Evolutionary conservation across 768 basidiomycete genomes (phyloP), one percentile per base, ranked within the genome.

Genomic region (Phaeolepiota aurea): DNA sequence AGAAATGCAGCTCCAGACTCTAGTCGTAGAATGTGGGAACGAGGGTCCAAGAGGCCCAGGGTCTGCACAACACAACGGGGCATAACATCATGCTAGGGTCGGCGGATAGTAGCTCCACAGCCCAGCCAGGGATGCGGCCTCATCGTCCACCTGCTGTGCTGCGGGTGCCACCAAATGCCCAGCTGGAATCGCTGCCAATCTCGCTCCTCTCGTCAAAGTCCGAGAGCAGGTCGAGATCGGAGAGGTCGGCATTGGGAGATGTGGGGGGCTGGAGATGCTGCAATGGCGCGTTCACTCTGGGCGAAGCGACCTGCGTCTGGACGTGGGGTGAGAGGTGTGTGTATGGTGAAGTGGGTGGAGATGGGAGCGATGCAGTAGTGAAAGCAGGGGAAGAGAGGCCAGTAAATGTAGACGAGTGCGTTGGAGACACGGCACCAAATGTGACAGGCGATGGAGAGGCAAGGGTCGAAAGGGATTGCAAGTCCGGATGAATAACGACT

Each of bases 381-480:
- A 9, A 7, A 20, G 18, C 18, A 10, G 20, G 20, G 15, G 37
- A 22, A 5, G 37, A 38, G 18, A 13, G 10, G 37, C 9, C 15
- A 13, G 39, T 12, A n/a, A 14, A 32, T 28, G 39, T 11, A 20
- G 37, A 38, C 12, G 39, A 40, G 20, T 12, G 21, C 25, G 39
- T n/a, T 10, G 15, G 37, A 7, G 20, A 38, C 11, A 15, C 37
- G 5, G 18, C 9, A 15, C 10, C 11, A 35, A 7, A 7, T n/a
- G 33, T 7, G 5, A 15, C 9, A n/a, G 33, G 33, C 15, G 33
- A 35, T 5, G 33, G 33, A n/a, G 33, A 35, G 10, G 28, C 9
- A 5, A 35, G 18, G 18, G 15, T 19, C 7, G 5, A 7, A 9
- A 35, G 25, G 7, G 25, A 7, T 28, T 7, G 25, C 7, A n/a